Conservation (phyloP, 345 rosid species). For the Moricandia moricandioides region DNA sequence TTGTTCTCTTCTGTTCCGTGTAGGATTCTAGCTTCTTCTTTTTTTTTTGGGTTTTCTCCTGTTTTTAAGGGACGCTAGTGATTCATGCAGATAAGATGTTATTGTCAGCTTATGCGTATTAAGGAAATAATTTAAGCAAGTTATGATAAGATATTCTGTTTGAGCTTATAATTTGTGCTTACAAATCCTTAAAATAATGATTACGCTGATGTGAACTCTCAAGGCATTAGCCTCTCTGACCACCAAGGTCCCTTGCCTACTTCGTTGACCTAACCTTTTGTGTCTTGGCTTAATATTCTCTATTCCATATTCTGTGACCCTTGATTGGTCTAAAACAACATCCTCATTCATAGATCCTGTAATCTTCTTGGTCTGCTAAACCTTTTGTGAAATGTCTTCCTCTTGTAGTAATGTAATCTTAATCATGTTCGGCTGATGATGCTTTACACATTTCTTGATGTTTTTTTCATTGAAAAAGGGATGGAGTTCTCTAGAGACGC, state of each 20-base stretch:
- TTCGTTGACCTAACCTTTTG: conserved; percentile 28
- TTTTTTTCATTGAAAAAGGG: conserved; percentile 23
- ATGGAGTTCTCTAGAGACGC: conserved; percentile 42
- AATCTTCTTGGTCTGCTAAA: background rate
- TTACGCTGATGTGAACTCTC: conserved; percentile 30
- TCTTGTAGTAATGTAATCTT: conserved; percentile 12
- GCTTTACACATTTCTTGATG: background rate
- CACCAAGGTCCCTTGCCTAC: conserved; percentile 33
- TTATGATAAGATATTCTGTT: conserved; percentile 22
- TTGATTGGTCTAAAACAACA: conserved; percentile 12
- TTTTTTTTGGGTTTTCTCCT: background rate
- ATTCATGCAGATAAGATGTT: conserved; percentile 41
- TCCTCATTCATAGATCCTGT: background rate
- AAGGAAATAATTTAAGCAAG: conserved; percentile 19
- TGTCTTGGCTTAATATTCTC: conserved; percentile 13
- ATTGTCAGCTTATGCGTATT: conserved; percentile 42
- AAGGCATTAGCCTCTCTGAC: conserved; percentile 43
- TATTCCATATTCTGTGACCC: conserved; percentile 14
- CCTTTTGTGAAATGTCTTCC: background rate
- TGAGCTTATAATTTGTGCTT: conserved; percentile 24
- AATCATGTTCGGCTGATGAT: background rate
- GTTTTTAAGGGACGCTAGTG: conserved; percentile 30
- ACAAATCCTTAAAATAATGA: conserved; percentile 24
- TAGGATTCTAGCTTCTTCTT: background rate
- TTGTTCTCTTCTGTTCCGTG: conserved; percentile 15